Evolutionary conservation across 2,329 filamentous ascomycete species (phyloP), one percentile per base, ranked within the genome.

Genomic region (Daldinia sp.): DNA sequence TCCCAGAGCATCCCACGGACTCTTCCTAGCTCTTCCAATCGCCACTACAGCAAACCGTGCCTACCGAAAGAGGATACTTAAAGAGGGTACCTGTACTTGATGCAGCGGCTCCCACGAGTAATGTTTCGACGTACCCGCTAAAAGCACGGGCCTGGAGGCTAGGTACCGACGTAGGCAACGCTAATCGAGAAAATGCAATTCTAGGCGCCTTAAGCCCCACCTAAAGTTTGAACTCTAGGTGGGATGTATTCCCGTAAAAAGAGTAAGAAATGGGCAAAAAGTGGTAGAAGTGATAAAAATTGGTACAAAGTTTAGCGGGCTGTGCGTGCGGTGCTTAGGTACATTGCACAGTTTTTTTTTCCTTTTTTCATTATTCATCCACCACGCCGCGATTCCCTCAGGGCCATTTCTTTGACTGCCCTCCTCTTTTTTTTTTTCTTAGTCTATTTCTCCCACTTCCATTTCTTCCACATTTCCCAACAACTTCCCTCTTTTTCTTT

Each of bases 341-440:
- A n/a, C n/a, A n/a, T 52, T 63, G 61, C 60, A 59, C 60, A 63
- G 49, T 56, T 61, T 63, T n/a, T 15, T 59, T 58, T n/a, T n/a
- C n/a, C n/a, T n/a, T n/a, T n/a, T n/a, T 56, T 59, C 52, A 57
- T 61, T 60, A 58, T 43, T 68, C 56, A 63, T 51, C 48, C 32
- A 43, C 54, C 15, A 62, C 45, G 50, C 54, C 51, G 55, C 58
- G 52, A 58, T 53, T 62, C 58, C 39, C 43, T 43, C 13, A 47
- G 47, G 47, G 34, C 47, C 58, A 50, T 62, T 64, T 64, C 58
- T 62, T 64, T 59, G 34, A 66, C 47, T 53, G 63, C 61, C 64
- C 64, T 59, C 61, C 61, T 63, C 51, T 61, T 68, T 60, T 54
- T 49, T 51, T 25, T 19, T 25, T 45, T 30, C 29, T 48, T 29